These are phyloP conservation scores for Liriodendron chinense DNA, from an alignment of 164 flowering plant species.

Conservation along the genomic window DNA sequence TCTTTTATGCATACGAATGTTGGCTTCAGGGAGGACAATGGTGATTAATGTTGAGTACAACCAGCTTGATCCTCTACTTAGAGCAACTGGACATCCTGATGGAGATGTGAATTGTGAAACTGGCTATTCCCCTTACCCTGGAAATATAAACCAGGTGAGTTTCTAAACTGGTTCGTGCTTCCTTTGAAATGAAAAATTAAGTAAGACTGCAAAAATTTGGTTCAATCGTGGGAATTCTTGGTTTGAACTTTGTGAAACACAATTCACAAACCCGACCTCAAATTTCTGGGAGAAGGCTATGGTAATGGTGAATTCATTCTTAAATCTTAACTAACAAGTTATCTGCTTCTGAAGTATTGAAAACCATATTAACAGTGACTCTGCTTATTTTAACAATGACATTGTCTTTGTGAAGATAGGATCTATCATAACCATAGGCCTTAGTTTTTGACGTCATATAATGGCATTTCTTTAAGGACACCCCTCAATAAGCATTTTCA, in stretches of 20 bases:
- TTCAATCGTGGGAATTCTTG: no score
- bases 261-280: no score
- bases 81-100: conserved; percentile 81
- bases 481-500: neutral
- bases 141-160: conserved; percentile 91
- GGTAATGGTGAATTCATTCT: neutral
- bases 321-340: neutral
- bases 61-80: conserved; percentile 94
- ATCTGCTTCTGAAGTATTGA: neutral
- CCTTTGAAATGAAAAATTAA: neutral
- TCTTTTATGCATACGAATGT: conserved; percentile 2
- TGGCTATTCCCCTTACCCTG: conserved; percentile 97
- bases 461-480: neutral
- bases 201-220: neutral
- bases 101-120: conserved; percentile 92
- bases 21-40: conserved; percentile 79
- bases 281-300: no score
- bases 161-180: neutral
- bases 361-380: neutral
- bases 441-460: neutral
- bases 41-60: conserved; percentile 99
- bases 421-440: neutral
- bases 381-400: neutral
- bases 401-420: neutral
- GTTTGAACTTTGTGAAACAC: no score